Evolutionary conservation across 805 yeast species (phyloP).

Genomic region (Barnettozyma botsteinii): DNA sequence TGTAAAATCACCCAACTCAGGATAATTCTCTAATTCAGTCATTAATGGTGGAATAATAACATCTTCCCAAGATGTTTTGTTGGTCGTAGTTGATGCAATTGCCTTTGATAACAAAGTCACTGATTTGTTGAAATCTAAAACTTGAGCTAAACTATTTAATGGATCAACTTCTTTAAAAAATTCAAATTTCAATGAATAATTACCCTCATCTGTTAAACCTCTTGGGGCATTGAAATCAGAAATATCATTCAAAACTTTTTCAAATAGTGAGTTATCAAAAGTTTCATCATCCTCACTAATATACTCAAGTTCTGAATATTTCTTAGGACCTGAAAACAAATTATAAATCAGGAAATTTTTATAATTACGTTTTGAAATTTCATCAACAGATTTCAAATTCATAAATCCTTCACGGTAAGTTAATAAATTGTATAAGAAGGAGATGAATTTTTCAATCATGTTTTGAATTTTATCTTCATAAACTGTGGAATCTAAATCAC

Average conservation of each 20-base stretch:
- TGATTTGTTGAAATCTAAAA: conserved; percentile 45
- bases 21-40: conserved; percentile 29
- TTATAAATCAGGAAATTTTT: conserved; percentile 42
- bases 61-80: conserved; percentile 20
- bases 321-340: conserved; percentile 45
- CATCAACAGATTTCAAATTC: conserved; percentile 31
- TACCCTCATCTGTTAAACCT: conserved; percentile 63
- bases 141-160: conserved; percentile 39
- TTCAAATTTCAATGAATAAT: conserved; percentile 49
- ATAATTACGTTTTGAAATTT: conserved; percentile 26
- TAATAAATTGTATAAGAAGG: conserved; percentile 60
- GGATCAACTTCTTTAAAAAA: conserved; percentile 51
- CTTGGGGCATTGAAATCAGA: conserved; percentile 59
- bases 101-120: conserved; percentile 41
- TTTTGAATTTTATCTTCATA: conserved; percentile 43
- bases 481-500: conserved; percentile 35
- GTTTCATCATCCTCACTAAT: conserved; percentile 29
- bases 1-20: conserved; percentile 43
- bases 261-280: conserved; percentile 44
- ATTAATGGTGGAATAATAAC: conserved; percentile 46
- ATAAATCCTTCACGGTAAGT: conserved; percentile 63
- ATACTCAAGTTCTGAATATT: conserved; percentile 46
- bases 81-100: conserved; percentile 27
- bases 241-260: conserved; percentile 55
- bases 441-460: conserved; percentile 75